These are phyloP conservation scores for Trichoderma sp. DNA, from an alignment of 2,329 filamentous ascomycete genomes.

Conservation along the genomic window DNA sequence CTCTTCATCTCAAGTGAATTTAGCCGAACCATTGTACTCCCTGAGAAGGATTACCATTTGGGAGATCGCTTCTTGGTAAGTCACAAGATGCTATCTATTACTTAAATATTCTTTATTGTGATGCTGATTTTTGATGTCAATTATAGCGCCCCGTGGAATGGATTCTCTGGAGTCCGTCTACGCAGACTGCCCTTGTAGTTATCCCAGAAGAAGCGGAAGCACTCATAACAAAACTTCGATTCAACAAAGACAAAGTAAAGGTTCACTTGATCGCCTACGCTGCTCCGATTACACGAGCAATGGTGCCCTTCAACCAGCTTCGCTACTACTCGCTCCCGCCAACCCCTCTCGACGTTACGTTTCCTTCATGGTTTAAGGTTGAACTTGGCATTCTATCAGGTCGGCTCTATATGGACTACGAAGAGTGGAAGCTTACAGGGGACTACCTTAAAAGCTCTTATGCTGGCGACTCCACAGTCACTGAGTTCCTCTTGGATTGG, in stretches of 20 bases:
- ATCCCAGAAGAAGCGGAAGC: slow-evolving; percentile 61
- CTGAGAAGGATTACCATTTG: neutral
- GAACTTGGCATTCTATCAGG: slow-evolving; percentile 61
- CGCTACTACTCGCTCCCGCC: slow-evolving; percentile 50
- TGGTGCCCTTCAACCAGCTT: slow-evolving; percentile 57
- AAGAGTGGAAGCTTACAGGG: slow-evolving; percentile 41
- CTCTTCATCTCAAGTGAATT: slow-evolving; percentile 37
- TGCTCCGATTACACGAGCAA: slow-evolving; percentile 56
- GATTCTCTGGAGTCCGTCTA: slow-evolving; percentile 53
- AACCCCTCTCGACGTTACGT: slow-evolving; percentile 37
- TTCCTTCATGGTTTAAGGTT: slow-evolving; percentile 52
- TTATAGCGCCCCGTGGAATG: slow-evolving; percentile 53
- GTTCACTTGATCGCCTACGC: slow-evolving; percentile 56
- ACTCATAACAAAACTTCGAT: slow-evolving; percentile 45
- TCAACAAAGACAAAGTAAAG: neutral
- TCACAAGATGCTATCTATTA: neutral
- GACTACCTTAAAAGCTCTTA: neutral
- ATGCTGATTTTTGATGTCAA: neutral
- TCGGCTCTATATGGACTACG: slow-evolving; percentile 55
- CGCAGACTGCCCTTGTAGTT: slow-evolving; percentile 52
- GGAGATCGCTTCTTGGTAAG: slow-evolving; percentile 19
- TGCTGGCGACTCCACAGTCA: neutral
- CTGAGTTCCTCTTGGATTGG: slow-evolving; percentile 54
- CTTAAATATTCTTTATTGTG: neutral
- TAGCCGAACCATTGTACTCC: slow-evolving; percentile 13